Evolutionary conservation across 176 grass and related monocot genomes (phyloP), one percentile per base, ranked within the genome.

Genomic region (Avena atlantica): DNA sequence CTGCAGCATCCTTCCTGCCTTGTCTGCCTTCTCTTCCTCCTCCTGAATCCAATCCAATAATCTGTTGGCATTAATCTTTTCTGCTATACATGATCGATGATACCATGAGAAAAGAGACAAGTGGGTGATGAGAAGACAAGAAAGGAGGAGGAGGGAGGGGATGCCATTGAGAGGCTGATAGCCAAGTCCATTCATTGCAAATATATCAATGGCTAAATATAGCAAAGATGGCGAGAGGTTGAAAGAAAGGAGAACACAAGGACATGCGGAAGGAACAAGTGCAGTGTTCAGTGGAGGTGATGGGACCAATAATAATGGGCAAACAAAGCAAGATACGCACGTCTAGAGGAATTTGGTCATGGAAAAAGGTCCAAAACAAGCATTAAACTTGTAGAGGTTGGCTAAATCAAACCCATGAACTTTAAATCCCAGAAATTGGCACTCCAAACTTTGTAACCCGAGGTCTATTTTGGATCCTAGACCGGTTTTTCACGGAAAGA

Each of bases 1-100:
- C 84, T 87, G 91, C 81, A 92, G 24, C 91, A 92, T 92, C 85
- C 20, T 92, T 92, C 85, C 20, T 92, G 68, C 58, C 61, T 63
- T 29, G 5, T 70, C 72, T 70, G 12, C 31, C n/a, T n/a, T n/a
- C 51, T 64, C 84, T 51, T 85, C 47, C 57, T 68, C 73, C 76
- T 91, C 58, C 37, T 59, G 25, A 67, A 84, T 80, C 85, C 59
- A 84, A 76, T 69, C 24, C 47, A 47, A 17, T 9, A 56, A 24
- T 20, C 13, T 24, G 20, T 47, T 61, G 19, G 36, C 89, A 87
- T 84, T 66, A 84, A 74, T 84, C 23, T 84, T 68, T 40, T n/a
- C 56, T 31, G 53, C 80, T 64, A 79, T 61, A 65, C 56, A 81
- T 69, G 67, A 74, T 51, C n/a, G n/a, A 14, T 36, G 47, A n/a